These are phyloP conservation scores for Teratosphaeria gauchensis DNA, from an alignment of 2,329 filamentous ascomycete genomes.

Conservation along the genomic window DNA sequence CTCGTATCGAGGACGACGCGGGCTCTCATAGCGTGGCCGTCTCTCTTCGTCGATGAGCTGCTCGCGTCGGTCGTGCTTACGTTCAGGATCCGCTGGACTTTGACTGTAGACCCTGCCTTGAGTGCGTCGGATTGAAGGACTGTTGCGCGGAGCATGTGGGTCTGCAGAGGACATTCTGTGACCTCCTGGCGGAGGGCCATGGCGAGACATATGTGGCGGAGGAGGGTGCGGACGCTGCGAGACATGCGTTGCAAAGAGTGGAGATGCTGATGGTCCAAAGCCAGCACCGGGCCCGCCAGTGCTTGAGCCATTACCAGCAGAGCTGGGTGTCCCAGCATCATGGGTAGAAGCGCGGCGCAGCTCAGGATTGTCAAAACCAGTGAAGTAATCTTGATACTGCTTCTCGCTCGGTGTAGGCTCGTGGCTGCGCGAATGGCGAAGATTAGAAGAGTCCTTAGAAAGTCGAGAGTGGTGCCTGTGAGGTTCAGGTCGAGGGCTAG, in stretches of 20 bases:
- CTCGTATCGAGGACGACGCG: slow-evolving; percentile 7
- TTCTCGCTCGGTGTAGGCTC: slow-evolving; percentile 31
- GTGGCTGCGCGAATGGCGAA: slow-evolving; percentile 34
- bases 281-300: slow-evolving; percentile 7
- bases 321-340: slow-evolving; percentile 12
- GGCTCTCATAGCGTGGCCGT: slow-evolving; percentile 2
- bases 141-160: neutral
- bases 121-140: slow-evolving; percentile 1
- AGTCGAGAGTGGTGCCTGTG: slow-evolving; percentile 21
- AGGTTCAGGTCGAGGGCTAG: slow-evolving; percentile 2
- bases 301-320: slow-evolving; percentile 7
- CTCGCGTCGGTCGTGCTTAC: neutral
- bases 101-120: slow-evolving; percentile 3
- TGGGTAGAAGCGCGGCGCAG: slow-evolving; percentile 9
- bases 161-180: slow-evolving; percentile 1
- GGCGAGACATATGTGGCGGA: neutral
- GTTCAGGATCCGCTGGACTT: slow-evolving; percentile 2
- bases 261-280: slow-evolving; percentile 36
- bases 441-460: slow-evolving; percentile 21
- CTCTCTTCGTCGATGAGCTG: neutral
- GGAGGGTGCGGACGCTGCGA: slow-evolving; percentile 20
- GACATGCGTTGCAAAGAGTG: slow-evolving; percentile 39
- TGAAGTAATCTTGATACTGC: slow-evolving; percentile 17
- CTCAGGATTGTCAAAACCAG: slow-evolving; percentile 11
- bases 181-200: neutral